Conservation (phyloP, 2,329 filamentous ascomycete species). For the Ceratocystis destructans region DNA sequence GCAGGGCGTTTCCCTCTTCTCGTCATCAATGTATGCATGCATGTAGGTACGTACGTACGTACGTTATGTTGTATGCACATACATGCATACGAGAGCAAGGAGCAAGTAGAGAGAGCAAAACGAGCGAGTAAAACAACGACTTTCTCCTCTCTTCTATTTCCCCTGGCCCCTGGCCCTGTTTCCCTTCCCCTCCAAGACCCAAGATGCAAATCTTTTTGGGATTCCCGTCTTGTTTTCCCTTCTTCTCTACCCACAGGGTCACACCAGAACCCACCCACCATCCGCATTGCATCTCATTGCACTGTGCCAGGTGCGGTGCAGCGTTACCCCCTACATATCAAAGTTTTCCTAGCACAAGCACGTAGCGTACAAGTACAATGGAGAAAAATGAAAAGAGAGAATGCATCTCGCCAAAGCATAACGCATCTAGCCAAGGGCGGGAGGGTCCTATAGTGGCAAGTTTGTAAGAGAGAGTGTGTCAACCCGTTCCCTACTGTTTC, state of each 20-base stretch:
- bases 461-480: too few species aligned
- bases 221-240: background rate
- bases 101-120: background rate
- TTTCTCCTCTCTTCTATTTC: background rate
- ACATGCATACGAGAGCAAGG: background rate
- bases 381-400: background rate
- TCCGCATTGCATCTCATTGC: background rate
- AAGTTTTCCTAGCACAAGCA: background rate
- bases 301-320: background rate
- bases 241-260: background rate
- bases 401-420: background rate
- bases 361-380: background rate
- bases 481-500: background rate
- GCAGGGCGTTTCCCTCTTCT: background rate
- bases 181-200: background rate
- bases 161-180: background rate
- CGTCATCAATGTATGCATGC: background rate
- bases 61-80: too few species aligned
- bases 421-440: background rate
- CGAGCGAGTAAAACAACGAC: background rate
- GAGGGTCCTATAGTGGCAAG: background rate
- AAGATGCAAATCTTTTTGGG: conserved; percentile 5
- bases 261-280: background rate
- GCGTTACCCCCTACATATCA: background rate
- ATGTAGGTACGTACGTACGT: background rate